phyloP scores from a whole-genome alignment of 148 eudicot species.

The Polygonum maritimum region DNA sequence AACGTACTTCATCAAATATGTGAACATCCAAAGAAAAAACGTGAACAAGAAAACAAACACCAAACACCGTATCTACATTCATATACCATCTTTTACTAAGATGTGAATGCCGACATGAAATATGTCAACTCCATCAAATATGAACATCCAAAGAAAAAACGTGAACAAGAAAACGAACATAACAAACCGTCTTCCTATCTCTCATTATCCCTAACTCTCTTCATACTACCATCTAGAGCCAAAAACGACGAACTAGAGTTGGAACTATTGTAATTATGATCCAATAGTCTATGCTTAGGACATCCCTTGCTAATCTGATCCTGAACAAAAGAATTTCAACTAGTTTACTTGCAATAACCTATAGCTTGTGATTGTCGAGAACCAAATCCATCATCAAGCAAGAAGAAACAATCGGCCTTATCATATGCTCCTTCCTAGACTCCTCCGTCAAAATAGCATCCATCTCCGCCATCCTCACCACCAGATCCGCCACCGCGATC shows the following conservation, averaged over 20 bases:
- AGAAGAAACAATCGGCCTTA: conserved; percentile 44
- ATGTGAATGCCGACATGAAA: too few relatives aligned
- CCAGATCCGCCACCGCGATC: conserved; percentile 47
- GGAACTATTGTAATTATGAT: conserved; percentile 15
- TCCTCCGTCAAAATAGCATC: conserved; percentile 61
- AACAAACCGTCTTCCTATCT: too few relatives aligned
- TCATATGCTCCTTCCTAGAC: conserved; percentile 56
- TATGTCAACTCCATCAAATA: too few relatives aligned
- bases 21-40: too few relatives aligned
- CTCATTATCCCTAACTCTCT: too few relatives aligned
- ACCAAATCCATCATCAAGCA: conserved; percentile 42
- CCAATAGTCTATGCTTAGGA: conserved; percentile 17
- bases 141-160: too few relatives aligned
- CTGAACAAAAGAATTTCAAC: conserved; percentile 38
- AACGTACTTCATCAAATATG: too few relatives aligned
- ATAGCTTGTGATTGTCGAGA: conserved; percentile 31
- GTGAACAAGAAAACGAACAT: too few relatives aligned
- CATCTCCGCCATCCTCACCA: conserved; percentile 50
- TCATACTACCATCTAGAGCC: too few relatives aligned
- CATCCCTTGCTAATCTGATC: conserved; percentile 43
- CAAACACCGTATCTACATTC: too few relatives aligned
- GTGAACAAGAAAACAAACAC: too few relatives aligned
- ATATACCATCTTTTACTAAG: too few relatives aligned
- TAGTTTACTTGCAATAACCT: conserved; percentile 17
- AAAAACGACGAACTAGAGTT: conserved; percentile 30